phyloP scores from a whole-genome alignment of 192 early-diverging fungal genomes.

The Rhizophlyctis rosea region DNA sequence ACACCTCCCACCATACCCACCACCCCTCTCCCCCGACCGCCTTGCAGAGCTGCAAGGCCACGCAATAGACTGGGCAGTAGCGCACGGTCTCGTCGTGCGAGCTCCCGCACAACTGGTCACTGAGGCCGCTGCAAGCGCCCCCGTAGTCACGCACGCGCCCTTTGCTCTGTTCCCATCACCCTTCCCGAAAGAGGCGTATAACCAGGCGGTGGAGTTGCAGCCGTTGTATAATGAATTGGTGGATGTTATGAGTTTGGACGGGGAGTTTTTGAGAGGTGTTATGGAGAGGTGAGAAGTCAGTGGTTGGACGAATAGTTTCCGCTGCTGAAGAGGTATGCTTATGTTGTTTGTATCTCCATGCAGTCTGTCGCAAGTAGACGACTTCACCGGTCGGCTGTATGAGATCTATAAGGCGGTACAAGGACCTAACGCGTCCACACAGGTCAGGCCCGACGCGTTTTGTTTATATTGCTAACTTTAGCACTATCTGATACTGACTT shows the following conservation, averaged over 20 bases:
- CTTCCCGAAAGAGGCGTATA: slow-evolving; percentile 70
- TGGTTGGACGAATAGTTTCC: no score
- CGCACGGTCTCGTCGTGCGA: slow-evolving; percentile 78
- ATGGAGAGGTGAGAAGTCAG: slow-evolving; percentile 65
- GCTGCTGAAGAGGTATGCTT: no score
- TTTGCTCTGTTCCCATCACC: slow-evolving; percentile 82
- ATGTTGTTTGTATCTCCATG: background rate
- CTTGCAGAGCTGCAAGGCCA: slow-evolving; percentile 40
- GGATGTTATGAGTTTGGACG: slow-evolving; percentile 72
- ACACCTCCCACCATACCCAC: slow-evolving; percentile 18
- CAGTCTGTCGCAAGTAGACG: slow-evolving; percentile 74
- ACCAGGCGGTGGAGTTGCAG: slow-evolving; percentile 71
- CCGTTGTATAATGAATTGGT: slow-evolving; percentile 79
- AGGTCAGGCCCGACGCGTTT: no score
- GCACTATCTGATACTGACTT: no score
- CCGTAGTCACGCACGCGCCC: slow-evolving; percentile 69
- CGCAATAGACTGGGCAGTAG: slow-evolving; percentile 80
- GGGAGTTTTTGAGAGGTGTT: slow-evolving; percentile 67
- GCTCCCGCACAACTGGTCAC: slow-evolving; percentile 39
- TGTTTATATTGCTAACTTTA: no score
- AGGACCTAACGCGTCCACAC: no score
- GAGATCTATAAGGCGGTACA: slow-evolving; percentile 69
- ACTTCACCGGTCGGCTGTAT: slow-evolving; percentile 76
- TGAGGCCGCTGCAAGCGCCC: background rate
- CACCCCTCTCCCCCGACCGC: slow-evolving; percentile 5